Evolutionary conservation across 768 basidiomycete species (phyloP), one percentile per base, ranked within the genome.

Genomic region (Rubroboletus satanas): DNA sequence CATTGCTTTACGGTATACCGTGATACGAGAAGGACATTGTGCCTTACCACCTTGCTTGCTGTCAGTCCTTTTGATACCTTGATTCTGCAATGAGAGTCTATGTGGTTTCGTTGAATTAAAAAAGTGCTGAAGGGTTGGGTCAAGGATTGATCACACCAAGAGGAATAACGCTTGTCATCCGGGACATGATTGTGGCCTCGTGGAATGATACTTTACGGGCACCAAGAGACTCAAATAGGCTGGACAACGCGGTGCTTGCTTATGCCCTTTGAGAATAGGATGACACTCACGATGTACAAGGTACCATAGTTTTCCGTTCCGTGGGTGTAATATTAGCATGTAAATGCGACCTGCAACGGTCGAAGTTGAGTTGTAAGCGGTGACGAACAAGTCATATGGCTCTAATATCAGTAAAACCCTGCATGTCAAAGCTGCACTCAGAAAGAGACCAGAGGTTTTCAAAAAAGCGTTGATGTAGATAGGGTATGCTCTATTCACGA

Each of bases 401-500:
- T 49, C 51, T 47, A 39, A 29, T 36, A 33, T 36, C 14, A 17
- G 33, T 26, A 26, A 23, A 26, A 5, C 18, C 29, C 28, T 33
- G 33, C 14, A 39, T 29, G 42, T 17, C 45, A 41, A 32, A 7
- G 29, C 23, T 11, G 47, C 46, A 47, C 44, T 56, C 38, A 17
- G 26, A 32, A n/a, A 37, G 14, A 1, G 45, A 4, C 10, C 21
- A 38, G 21, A 21, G 42, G 29, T 21, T 15, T 31, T 21, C 2
- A 21, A 43, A 41, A 45, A 42, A 14, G 39, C 0, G 41, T 45
- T n/a, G 28, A 10, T 26, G 18, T 49, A 48, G 12, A 49, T 33
- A 53, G 49, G 52, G 48, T 66, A 62, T 66, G 45, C 29, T 61
- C 64, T 73, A 82, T 62, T 85, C 75, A 57, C 82, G 84, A 55